A percentile compares a stretch with the other conserved stretches of the same genome.
Evolutionary conservation across 345 rosid genomes (phyloP).

Genomic region (Mercurialis annua): DNA sequence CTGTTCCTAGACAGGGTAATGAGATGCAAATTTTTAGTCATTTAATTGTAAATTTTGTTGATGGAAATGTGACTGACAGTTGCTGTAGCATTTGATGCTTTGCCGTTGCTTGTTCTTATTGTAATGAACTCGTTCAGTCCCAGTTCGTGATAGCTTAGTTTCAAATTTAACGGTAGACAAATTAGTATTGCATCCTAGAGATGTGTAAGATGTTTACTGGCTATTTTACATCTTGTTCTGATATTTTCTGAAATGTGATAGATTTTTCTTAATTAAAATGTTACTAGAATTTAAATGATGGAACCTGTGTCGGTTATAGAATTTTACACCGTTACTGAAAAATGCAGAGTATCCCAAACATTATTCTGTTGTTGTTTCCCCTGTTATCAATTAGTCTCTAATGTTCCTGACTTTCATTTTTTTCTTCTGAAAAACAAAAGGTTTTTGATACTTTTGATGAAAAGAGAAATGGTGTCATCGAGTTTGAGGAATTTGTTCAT

Average conservation of each 20-base stretch:
- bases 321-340: background rate
- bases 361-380: background rate
- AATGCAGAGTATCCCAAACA: background rate
- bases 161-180: no score
- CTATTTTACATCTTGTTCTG: background rate
- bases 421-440: slow-evolving; percentile 25
- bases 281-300: background rate
- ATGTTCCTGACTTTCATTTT: no score
- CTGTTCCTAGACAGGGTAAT: slow-evolving; percentile 87
- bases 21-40: background rate
- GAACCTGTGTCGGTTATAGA: background rate
- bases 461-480: slow-evolving; percentile 82
- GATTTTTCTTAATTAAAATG: background rate
- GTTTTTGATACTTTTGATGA: slow-evolving; percentile 83
- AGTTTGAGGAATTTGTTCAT: slow-evolving; percentile 80
- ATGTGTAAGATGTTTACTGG: background rate
- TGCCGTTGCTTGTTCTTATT: background rate
- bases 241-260: background rate
- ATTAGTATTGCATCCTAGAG: background rate
- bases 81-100: no score
- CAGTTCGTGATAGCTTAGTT: no score
- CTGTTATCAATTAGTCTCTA: background rate
- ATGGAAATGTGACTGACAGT: no score
- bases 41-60: background rate
- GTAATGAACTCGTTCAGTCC: no score